phyloP scores from a whole-genome alignment of 805 yeast species.

The Candida verbasci region DNA sequence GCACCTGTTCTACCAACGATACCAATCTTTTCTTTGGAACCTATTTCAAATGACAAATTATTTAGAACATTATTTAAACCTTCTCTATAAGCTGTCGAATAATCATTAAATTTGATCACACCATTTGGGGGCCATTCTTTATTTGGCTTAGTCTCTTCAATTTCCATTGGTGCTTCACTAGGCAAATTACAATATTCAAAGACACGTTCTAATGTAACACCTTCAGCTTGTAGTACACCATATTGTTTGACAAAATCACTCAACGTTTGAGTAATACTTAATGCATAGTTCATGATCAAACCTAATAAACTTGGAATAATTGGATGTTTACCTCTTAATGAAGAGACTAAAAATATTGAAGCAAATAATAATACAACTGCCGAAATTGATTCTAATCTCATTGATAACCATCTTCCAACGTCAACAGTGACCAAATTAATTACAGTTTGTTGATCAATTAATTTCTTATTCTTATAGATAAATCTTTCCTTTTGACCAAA shows the following conservation, averaged over 20 bases:
- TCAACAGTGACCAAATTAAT: conserved; percentile 60
- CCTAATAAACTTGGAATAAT: conserved; percentile 64
- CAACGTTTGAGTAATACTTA: conserved; percentile 52
- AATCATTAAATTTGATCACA: conserved; percentile 41
- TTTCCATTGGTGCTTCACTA: conserved; percentile 58
- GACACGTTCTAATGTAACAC: conserved; percentile 73
- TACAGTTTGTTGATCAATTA: conserved; percentile 54
- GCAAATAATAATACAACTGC: conserved; percentile 41
- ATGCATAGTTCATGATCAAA: conserved; percentile 58
- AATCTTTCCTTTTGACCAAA: conserved; percentile 48
- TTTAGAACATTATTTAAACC: conserved; percentile 53
- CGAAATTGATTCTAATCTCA: conserved; percentile 49
- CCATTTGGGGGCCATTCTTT: conserved; percentile 48
- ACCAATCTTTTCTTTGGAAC: conserved; percentile 64
- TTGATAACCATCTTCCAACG: conserved; percentile 67
- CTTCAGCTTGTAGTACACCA: conserved; percentile 70
- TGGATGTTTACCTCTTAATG: conserved; percentile 54
- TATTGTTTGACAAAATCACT: conserved; percentile 57
- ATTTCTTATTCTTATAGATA: conserved; percentile 37
- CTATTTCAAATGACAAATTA: conserved; percentile 35
- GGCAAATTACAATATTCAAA: conserved; percentile 60
- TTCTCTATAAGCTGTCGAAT: conserved; percentile 48
- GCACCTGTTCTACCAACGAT: conserved; percentile 87
- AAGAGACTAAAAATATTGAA: conserved; percentile 49
- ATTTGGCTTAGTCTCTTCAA: conserved; percentile 37